Evolutionary conservation across 2,329 filamentous ascomycete genomes (phyloP).

Genomic region (Colletotrichum caudatum): DNA sequence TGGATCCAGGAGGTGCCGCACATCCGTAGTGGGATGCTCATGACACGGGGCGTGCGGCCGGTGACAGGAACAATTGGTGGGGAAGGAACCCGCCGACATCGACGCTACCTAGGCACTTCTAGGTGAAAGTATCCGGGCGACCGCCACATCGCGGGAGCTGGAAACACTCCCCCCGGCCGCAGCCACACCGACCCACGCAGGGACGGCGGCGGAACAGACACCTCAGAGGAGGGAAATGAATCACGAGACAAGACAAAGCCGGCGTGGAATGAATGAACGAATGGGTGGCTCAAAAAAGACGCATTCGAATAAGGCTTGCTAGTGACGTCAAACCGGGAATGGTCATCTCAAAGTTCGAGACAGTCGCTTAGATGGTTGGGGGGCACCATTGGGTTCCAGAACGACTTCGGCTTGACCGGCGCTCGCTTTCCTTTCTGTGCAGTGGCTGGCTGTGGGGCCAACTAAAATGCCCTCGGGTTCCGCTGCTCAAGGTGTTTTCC

Average conservation of each 20-base stretch:
- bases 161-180: slow-evolving; percentile 2
- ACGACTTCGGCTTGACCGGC: slow-evolving; percentile 1
- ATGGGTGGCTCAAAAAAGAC: not conserved
- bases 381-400: not conserved
- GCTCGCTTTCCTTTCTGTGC: not conserved
- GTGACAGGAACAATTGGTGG: slow-evolving; percentile 3
- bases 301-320: slow-evolving; percentile 2
- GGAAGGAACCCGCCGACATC: not conserved
- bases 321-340: slow-evolving; percentile 29
- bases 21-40: slow-evolving; percentile 32
- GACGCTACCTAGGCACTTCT: not conserved
- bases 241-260: not conserved
- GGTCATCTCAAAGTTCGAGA: slow-evolving; percentile 22
- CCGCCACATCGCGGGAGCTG: slow-evolving; percentile 35
- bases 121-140: slow-evolving; percentile 27
- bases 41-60: slow-evolving; percentile 15
- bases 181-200: slow-evolving; percentile 31
- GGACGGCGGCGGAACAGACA: not conserved
- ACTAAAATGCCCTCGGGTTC: not conserved
- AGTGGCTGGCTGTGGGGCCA: not conserved
- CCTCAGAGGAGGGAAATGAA: not conserved
- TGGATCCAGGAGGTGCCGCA: slow-evolving; percentile 31
- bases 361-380: slow-evolving; percentile 1
- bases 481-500: not conserved
- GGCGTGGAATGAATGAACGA: not conserved